A percentile compares a stretch with the other conserved stretches of the same genome.
Conservation (phyloP, 371 early-diverging fungal genomes). For the Cladochytrium tenue region DNA sequence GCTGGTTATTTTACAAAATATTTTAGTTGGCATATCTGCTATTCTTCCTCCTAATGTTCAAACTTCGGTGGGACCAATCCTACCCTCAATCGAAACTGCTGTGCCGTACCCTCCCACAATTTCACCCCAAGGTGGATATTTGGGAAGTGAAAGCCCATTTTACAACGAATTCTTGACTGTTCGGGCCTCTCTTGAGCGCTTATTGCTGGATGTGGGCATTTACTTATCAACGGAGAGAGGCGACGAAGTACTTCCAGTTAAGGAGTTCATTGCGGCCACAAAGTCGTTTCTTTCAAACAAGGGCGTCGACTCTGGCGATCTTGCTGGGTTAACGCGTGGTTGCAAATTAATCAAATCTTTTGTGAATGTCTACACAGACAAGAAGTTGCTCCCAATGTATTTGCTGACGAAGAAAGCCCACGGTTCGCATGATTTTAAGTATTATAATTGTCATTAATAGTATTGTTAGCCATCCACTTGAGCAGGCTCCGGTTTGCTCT, state of each 20-base stretch:
- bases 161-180: background rate
- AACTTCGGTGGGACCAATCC: background rate
- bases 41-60: constrained; percentile 24
- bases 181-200: background rate
- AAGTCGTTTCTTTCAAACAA: constrained; percentile 63
- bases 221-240: constrained; percentile 43
- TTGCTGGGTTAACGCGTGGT: constrained; percentile 51
- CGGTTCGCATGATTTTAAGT: constrained; percentile 16
- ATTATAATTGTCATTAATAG: background rate
- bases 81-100: no score
- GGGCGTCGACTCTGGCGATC: constrained; percentile 61
- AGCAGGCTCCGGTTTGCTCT: constrained; percentile 43
- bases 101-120: background rate
- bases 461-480: constrained; percentile 46
- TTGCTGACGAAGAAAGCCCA: constrained; percentile 52
- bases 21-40: constrained; percentile 12
- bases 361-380: constrained; percentile 21
- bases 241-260: constrained; percentile 77
- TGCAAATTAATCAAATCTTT: constrained; percentile 65
- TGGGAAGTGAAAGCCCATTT: constrained; percentile 26
- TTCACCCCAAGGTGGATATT: constrained; percentile 11
- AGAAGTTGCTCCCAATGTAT: constrained; percentile 21
- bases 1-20: constrained; percentile 50
- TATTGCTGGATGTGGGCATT: constrained; percentile 7
- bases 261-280: constrained; percentile 63